These are phyloP conservation scores for Phytopythium ostracodes DNA, from an alignment of 352 stramenopile genomes.

Conservation along the genomic window DNA sequence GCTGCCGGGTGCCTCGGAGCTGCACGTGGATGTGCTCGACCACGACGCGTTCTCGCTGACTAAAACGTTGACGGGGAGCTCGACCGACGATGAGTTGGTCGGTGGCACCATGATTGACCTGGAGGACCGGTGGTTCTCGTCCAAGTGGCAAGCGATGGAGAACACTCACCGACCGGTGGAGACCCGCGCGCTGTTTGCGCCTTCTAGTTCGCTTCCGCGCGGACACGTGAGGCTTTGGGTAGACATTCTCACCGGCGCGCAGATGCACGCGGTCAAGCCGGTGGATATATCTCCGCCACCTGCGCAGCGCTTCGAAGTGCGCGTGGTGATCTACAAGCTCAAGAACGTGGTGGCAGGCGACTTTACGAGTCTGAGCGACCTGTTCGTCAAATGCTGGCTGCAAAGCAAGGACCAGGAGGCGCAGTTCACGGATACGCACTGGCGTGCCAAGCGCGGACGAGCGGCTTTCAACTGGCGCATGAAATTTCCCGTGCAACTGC, in stretches of 20 bases:
- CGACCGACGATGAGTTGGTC: constrained; percentile 87
- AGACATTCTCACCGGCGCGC: constrained; percentile 78
- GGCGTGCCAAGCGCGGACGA: constrained; percentile 83
- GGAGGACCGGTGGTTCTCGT: constrained; percentile 91
- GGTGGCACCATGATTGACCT: constrained; percentile 91
- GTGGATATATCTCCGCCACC: constrained; percentile 83
- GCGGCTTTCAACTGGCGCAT: constrained; percentile 91
- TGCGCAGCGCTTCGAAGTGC: constrained; percentile 80
- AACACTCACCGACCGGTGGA: constrained; percentile 35
- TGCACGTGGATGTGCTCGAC: constrained; percentile 65
- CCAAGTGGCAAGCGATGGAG: constrained; percentile 55
- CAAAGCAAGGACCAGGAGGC: constrained; percentile 68
- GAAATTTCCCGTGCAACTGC: constrained; percentile 88
- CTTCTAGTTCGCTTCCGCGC: constrained; percentile 67
- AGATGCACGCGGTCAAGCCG: constrained; percentile 66
- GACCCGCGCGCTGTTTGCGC: constrained; percentile 57
- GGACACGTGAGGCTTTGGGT: constrained; percentile 82
- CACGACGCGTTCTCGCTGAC: constrained; percentile 75
- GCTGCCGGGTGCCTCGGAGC: constrained; percentile 71
- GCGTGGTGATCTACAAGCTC: constrained; percentile 90
- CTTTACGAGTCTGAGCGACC: constrained; percentile 85
- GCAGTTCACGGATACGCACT: constrained; percentile 89
- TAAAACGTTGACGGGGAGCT: constrained; percentile 30
- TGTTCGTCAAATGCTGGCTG: constrained; percentile 90
- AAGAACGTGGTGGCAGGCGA: constrained; percentile 84